Evolutionary conservation across 164 flowering plant genomes (phyloP), one percentile per base, ranked within the genome.

Genomic region (Sextonia rubra): DNA sequence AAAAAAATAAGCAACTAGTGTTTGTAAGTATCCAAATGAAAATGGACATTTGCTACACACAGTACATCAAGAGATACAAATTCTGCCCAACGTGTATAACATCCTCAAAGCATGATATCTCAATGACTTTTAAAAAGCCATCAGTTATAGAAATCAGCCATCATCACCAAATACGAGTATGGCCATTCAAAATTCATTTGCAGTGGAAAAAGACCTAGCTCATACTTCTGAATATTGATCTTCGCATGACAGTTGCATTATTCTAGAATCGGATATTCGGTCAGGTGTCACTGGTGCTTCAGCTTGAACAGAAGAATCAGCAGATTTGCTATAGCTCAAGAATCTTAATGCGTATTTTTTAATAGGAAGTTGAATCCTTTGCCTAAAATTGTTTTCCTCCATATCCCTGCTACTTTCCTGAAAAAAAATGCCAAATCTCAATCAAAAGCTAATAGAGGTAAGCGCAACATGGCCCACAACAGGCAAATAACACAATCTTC

Each of bases 301-400:
- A 60, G 87, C 88, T 81, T 81, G 82, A 64, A 75, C 71, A 49
- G 75, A 52, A 66, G 69, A 74, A 71, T 74, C 76, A 64, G 66
- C 48, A 64, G 85, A 79, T 27, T 78, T 79, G 74, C 80, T 87
- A 66, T 74, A 80, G 70, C 86, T 83, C 87, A 93, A 77, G 76
- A 92, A 94, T 74, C 96, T 86, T 47, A 86, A 56, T 5, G 96
- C 98, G 83, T 96, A 96, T 72, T 80, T 86, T 79, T 78, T 81
- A 79, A 93, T 63, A 61, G 84, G 65, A 77, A 71, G 72, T 24
- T 56, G 62, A 63, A 25, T 5, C 70, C 69, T 71, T 68, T 78
- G 75, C 62, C 66, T 75, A 37, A 76, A 47, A 75, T 58, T 18
- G 22, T 83, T 79, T 66, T 30, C 76, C 77, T 78, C 80, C 65